Conservation (phyloP, 257 asterid genomes). For the Solanum piurae region DNA sequence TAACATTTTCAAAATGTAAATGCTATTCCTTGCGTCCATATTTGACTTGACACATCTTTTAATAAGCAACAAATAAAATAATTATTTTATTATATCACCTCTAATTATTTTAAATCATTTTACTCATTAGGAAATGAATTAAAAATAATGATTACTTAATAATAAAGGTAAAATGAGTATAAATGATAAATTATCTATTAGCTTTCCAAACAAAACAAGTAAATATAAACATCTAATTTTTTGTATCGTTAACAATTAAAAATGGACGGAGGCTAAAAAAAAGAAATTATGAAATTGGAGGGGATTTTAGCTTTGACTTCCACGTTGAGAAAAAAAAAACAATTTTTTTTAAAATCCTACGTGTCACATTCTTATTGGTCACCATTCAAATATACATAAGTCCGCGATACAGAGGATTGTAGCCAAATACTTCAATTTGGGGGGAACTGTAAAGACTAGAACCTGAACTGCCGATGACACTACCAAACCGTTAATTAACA, state of each 20-base stretch:
- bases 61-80: neutral
- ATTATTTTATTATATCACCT: neutral
- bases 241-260: neutral
- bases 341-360: neutral
- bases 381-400: neutral
- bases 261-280: neutral
- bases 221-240: neutral
- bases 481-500: slow-evolving; percentile 73
- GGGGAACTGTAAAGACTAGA: slow-evolving; percentile 38
- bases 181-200: neutral
- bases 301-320: neutral
- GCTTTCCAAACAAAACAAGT: neutral
- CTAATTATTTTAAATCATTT: neutral
- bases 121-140: neutral
- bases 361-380: neutral
- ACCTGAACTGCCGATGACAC: slow-evolving; percentile 71
- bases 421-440: slow-evolving; percentile 27
- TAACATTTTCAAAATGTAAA: neutral
- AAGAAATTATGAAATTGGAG: neutral
- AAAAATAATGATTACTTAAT: neutral
- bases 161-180: too few species aligned
- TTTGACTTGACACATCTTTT: neutral
- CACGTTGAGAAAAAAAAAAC: neutral
- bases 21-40: neutral
- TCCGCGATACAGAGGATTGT: slow-evolving; percentile 18